Conservation (phyloP, 805 yeast species). For the Zygosaccharomyces kombuchaensis region DNA sequence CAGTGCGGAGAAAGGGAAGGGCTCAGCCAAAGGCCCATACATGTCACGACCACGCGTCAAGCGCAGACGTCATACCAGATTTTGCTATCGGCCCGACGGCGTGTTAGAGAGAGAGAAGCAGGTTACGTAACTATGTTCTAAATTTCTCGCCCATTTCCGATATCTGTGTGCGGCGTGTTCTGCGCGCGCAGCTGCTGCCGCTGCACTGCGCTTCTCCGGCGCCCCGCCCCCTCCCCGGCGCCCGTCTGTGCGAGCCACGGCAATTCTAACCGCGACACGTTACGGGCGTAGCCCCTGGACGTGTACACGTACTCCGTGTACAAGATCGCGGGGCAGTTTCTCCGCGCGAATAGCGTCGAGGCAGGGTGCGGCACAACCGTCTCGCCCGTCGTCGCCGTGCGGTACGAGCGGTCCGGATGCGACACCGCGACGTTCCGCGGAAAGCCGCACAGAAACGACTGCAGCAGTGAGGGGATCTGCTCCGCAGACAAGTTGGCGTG, state of each 20-base stretch:
- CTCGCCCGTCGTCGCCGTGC: slow-evolving; percentile 82
- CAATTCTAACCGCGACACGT: slow-evolving; percentile 74
- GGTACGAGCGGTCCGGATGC: slow-evolving; percentile 87
- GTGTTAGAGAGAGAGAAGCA: background rate
- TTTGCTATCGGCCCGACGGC: slow-evolving; percentile 5
- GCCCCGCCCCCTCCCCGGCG: slow-evolving; percentile 14
- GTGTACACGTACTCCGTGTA: slow-evolving; percentile 93
- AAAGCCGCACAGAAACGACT: slow-evolving; percentile 78
- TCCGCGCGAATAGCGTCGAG: slow-evolving; percentile 72
- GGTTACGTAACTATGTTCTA: background rate
- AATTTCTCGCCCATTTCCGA: no score
- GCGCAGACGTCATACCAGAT: no score
- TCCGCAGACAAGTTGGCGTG: slow-evolving; percentile 22
- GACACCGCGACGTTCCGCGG: slow-evolving; percentile 90
- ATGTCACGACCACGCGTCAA: no score
- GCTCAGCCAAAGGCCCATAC: no score
- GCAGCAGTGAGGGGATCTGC: slow-evolving; percentile 49
- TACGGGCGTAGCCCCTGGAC: slow-evolving; percentile 86
- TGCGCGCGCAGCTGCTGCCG: background rate
- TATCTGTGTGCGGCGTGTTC: no score
- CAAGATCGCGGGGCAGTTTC: slow-evolving; percentile 78
- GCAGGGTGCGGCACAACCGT: slow-evolving; percentile 87
- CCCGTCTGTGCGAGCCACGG: slow-evolving; percentile 63
- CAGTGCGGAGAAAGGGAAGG: background rate
- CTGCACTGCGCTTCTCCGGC: slow-evolving; percentile 13